Evolutionary conservation across 1,284 basidiomycete species (phyloP).

Genomic region (Schizophyllum amplum): DNA sequence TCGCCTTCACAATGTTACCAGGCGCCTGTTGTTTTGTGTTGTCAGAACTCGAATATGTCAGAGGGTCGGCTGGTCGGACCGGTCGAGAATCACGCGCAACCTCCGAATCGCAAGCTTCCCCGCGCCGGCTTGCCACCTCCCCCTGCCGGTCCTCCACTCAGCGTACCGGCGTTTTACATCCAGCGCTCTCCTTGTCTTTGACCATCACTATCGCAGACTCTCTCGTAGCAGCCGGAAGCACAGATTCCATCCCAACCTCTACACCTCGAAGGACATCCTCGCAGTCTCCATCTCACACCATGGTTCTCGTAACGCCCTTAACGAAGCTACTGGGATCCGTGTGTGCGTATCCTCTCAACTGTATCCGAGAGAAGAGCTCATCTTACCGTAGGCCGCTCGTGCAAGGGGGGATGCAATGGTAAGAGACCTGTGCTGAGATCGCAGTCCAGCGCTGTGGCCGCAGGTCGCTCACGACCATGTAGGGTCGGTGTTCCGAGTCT

Average conservation of each 20-base stretch:
- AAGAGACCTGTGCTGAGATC: constrained; percentile 35
- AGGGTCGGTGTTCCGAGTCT: constrained; percentile 68
- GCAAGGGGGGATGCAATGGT: constrained; percentile 82
- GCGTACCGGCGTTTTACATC: too few relatives aligned
- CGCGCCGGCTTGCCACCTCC: not conserved
- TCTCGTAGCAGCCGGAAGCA: too few relatives aligned
- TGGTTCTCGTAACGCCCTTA: constrained; percentile 38
- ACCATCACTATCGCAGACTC: too few relatives aligned
- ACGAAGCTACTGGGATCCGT: constrained; percentile 48
- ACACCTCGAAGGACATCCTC: not conserved
- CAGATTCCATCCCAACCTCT: too few relatives aligned
- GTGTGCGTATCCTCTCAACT: constrained; percentile 30
- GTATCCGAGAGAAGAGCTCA: not conserved
- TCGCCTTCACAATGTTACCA: too few relatives aligned
- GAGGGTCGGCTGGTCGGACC: not conserved
- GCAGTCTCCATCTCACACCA: constrained; percentile 13
- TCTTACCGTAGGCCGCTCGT: constrained; percentile 31
- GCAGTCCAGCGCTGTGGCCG: not conserved
- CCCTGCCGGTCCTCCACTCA: not conserved
- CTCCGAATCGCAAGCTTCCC: not conserved
- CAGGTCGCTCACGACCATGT: constrained; percentile 27
- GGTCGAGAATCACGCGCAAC: not conserved
- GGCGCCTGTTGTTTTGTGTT: too few relatives aligned
- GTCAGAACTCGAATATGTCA: constrained; percentile 2
- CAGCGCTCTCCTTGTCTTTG: not conserved